Evolutionary conservation across 495 filamentous ascomycete genomes (phyloP), one percentile per base, ranked within the genome.

Genomic region (Xylaria palmicola): DNA sequence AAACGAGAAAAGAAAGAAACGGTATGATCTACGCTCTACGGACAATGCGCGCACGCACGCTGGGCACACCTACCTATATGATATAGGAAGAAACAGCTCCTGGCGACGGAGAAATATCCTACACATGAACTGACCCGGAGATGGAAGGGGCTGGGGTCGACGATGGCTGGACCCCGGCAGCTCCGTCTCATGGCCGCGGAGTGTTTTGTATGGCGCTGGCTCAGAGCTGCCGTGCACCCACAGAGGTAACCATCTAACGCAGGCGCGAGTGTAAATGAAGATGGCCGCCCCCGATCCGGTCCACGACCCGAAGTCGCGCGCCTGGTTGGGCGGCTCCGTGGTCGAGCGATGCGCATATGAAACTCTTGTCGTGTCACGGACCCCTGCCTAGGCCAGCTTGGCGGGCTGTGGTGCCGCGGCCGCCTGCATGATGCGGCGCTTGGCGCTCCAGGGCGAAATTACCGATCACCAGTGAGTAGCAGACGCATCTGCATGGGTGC

Each of bases 1-100:
- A 34, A 39, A 56, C 53, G 44, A 44, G 53, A 56, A 56, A 56
- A 24, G 39, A 56, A 56, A 56, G 39, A 56, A 9, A 56, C n/a
- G 30, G 51, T 19, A 20, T 40, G 39, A 44, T 32, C 39, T 44
- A 56, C 53, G 15, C 7, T 44, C n/a, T n/a, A n/a, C n/a, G n/a
- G n/a, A n/a, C n/a, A n/a, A n/a, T 19, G 36, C 36, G 17, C 15
- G 20, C 7, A 20, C 52, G 37, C 13, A 37, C 34, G 26, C 41
- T 20, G 37, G 53, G 26, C n/a, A n/a, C n/a, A 39, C 39, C 26
- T 44, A 12, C 10, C 15, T 44, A 44, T 29, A 43, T 44, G 32
- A 43, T 44, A 32, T 56, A 44, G 44, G 24, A 22, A 12, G 13
- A 34, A 8, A n/a, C 12, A 15, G 3, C 0, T 27, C 22, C 36